Percentiles rank a stretch among this genome's conserved stretches.
These are phyloP conservation scores for Talaromyces stipitatus DNA, from an alignment of 495 filamentous ascomycete genomes.

Conservation along the genomic window DNA sequence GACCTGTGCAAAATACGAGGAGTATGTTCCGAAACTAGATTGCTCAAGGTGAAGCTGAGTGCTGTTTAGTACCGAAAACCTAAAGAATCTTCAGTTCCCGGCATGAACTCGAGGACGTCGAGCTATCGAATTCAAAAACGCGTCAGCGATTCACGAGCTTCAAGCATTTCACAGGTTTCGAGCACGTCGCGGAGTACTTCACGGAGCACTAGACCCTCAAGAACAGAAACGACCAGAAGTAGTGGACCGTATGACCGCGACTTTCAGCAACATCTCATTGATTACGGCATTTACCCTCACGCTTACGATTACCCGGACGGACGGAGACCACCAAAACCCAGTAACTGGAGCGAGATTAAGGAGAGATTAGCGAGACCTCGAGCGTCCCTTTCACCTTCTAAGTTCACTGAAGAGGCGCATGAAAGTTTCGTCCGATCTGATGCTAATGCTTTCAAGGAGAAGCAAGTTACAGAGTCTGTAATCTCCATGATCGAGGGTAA, in stretches of 20 bases:
- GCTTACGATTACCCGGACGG: neutral
- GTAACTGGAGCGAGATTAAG: neutral
- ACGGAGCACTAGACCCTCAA: too few relatives aligned
- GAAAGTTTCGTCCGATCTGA: neutral
- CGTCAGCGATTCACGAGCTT: neutral
- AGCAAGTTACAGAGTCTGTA: neutral
- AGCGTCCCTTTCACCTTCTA: neutral
- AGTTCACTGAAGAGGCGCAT: neutral
- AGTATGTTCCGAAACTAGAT: neutral
- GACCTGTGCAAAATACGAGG: neutral
- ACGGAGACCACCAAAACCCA: neutral
- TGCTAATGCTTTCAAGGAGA: neutral
- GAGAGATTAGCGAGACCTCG: neutral
- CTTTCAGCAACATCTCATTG: neutral
- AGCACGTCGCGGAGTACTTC: too few relatives aligned
- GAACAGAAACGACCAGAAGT: neutral
- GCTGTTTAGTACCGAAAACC: too few relatives aligned
- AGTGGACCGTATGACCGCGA: neutral
- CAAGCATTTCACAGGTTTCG: too few relatives aligned
- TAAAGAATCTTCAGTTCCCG: too few relatives aligned
- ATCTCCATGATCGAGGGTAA: constrained; percentile 26
- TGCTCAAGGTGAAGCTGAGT: too few relatives aligned
- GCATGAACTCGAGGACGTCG: neutral
- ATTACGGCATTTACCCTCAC: neutral
- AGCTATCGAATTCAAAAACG: neutral